Evolutionary conservation across 2,329 filamentous ascomycete genomes (phyloP).

Genomic region (Tolypocladium endophyticum): DNA sequence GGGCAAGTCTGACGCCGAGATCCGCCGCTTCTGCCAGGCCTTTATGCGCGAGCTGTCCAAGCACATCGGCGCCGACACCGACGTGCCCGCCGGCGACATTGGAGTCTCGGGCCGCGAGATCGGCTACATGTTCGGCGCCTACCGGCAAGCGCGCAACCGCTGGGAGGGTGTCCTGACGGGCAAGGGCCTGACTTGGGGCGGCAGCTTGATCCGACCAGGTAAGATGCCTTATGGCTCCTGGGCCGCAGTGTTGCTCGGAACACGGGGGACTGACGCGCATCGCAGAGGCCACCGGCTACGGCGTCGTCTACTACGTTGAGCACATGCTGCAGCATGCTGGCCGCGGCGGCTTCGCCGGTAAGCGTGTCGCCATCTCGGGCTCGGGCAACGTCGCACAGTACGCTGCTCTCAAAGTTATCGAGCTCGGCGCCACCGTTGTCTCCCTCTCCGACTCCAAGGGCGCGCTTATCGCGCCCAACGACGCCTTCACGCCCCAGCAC

Average conservation of each 20-base stretch:
- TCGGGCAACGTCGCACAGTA: constrained; percentile 98
- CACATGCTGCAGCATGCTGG: constrained; percentile 93
- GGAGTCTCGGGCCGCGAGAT: constrained; percentile 88
- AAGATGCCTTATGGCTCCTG: constrained; percentile 8
- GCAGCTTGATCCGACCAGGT: constrained; percentile 77
- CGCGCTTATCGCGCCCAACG: constrained; percentile 62
- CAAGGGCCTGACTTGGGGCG: constrained; percentile 90
- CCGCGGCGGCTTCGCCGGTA: constrained; percentile 76
- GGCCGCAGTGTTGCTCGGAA: not conserved
- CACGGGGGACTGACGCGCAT: not conserved
- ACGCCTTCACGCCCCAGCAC: constrained; percentile 64
- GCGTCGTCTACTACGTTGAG: constrained; percentile 90
- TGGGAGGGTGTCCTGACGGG: constrained; percentile 96
- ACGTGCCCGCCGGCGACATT: constrained; percentile 95
- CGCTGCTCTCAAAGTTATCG: constrained; percentile 89
- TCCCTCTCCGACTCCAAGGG: constrained; percentile 93
- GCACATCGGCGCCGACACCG: constrained; percentile 93
- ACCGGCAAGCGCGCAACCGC: constrained; percentile 77
- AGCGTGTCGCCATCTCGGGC: constrained; percentile 90
- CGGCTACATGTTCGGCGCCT: constrained; percentile 89
- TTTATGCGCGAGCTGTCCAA: constrained; percentile 96
- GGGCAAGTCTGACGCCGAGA: constrained; percentile 95
- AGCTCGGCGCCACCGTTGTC: constrained; percentile 86
- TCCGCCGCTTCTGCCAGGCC: constrained; percentile 88
- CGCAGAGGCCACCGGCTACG: constrained; percentile 85